A percentile compares a stretch with the other conserved stretches of the same genome.
These are phyloP conservation scores for Beauveria sp. DNA, from an alignment of 2,329 filamentous ascomycete species.

Conservation along the genomic window DNA sequence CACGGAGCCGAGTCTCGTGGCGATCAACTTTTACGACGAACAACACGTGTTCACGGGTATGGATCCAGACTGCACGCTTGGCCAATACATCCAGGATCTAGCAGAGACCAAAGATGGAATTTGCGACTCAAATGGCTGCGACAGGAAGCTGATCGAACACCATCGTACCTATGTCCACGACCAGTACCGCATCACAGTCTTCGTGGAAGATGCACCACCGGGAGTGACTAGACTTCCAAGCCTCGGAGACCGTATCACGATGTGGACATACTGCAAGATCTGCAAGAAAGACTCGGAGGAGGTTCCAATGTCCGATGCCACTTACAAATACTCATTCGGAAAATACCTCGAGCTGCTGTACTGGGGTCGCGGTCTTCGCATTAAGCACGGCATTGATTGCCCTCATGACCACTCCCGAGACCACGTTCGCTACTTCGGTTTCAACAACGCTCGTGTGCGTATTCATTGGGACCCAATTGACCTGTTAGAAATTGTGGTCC, in stretches of 20 bases:
- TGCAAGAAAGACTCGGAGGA: constrained; percentile 87
- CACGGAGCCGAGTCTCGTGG: constrained; percentile 80
- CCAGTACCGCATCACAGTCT: constrained; percentile 84
- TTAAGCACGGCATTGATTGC: constrained; percentile 63
- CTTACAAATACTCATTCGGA: constrained; percentile 97
- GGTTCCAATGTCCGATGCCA: constrained; percentile 84
- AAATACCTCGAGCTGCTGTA: constrained; percentile 98
- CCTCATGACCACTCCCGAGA: constrained; percentile 88
- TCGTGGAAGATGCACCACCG: constrained; percentile 59
- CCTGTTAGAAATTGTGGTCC: constrained; percentile 89
- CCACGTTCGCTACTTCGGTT: constrained; percentile 87
- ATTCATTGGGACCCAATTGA: constrained; percentile 92
- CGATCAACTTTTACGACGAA: constrained; percentile 89
- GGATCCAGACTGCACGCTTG: constrained; percentile 84
- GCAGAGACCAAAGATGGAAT: constrained; percentile 68
- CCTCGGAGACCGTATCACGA: constrained; percentile 63
- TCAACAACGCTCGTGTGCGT: constrained; percentile 74
- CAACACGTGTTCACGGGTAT: constrained; percentile 65
- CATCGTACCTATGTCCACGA: constrained; percentile 97
- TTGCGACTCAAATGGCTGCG: constrained; percentile 78
- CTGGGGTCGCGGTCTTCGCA: constrained; percentile 79
- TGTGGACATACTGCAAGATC: constrained; percentile 96
- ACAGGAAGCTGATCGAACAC: constrained; percentile 82
- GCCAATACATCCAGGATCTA: constrained; percentile 90
- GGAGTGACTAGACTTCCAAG: constrained; percentile 31